Percentiles rank a stretch among this genome's conserved stretches.
Evolutionary conservation across 768 basidiomycete genomes (phyloP).

Genomic region (Naganishia kalamii): DNA sequence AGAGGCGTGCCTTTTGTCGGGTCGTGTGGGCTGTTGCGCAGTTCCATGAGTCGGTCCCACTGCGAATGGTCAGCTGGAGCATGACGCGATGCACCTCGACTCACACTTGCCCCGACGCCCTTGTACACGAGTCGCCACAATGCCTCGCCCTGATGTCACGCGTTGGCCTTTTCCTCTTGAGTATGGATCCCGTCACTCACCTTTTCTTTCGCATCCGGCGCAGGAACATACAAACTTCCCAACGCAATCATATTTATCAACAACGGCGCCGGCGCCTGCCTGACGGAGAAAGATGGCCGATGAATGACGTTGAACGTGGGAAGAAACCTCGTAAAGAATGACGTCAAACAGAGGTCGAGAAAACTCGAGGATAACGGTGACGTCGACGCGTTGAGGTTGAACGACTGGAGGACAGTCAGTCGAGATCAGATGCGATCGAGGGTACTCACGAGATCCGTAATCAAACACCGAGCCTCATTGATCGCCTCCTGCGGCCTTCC

Average conservation of each 20-base stretch:
- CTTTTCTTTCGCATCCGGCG: conserved; percentile 17
- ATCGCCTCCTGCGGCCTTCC: conserved; percentile 22
- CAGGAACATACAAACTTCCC: conserved; percentile 18
- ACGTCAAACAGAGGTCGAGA: conserved; percentile 15
- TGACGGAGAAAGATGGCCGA: conserved; percentile 18
- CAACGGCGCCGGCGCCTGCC: conserved; percentile 8
- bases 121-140: conserved; percentile 24
- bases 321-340: conserved; percentile 21
- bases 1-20: conserved; percentile 19
- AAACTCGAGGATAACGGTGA: conserved; percentile 17
- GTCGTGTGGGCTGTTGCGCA: conserved; percentile 14
- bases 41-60: conserved; percentile 23
- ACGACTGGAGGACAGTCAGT: conserved; percentile 2
- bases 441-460: conserved; percentile 17
- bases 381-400: conserved; percentile 12
- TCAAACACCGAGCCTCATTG: conserved; percentile 19
- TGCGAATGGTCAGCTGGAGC: neutral
- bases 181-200: neutral
- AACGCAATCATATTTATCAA: conserved; percentile 23
- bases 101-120: conserved; percentile 16
- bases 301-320: conserved; percentile 21
- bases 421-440: neutral
- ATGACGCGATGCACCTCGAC: neutral
- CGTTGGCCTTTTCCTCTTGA: neutral
- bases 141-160: conserved; percentile 14